Evolutionary conservation across 495 filamentous ascomycete genomes (phyloP).

Genomic region (Podospora pseudocomata): DNA sequence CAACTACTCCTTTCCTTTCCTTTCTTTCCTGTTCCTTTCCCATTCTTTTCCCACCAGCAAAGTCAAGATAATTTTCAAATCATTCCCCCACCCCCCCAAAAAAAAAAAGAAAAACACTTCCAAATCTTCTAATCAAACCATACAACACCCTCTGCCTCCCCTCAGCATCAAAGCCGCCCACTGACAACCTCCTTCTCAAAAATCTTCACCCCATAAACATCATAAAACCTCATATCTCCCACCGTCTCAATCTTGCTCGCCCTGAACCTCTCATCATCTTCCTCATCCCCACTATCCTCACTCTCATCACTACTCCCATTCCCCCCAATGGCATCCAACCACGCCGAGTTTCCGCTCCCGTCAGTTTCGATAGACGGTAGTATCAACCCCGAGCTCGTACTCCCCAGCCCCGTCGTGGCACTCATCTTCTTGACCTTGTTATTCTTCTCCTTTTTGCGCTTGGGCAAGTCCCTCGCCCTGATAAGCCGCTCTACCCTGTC

Average conservation of each 20-base stretch:
- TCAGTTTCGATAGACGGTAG: background rate
- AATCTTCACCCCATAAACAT: conserved; percentile 47
- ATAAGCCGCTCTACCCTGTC: conserved; percentile 42
- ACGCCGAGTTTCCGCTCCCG: background rate
- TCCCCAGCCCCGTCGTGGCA: background rate
- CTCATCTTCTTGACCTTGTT: background rate
- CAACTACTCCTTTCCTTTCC: too few relatives aligned
- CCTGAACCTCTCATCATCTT: conserved; percentile 24
- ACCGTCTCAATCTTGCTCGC: conserved; percentile 34
- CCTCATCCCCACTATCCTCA: conserved; percentile 15
- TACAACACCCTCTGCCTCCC: background rate
- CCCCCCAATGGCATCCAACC: background rate
- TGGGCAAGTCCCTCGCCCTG: conserved; percentile 16
- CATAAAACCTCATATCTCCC: conserved; percentile 42
- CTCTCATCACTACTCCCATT: conserved; percentile 35
- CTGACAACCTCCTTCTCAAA: conserved; percentile 48
- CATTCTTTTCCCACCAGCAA: background rate
- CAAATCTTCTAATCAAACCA: background rate
- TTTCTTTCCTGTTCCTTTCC: background rate
- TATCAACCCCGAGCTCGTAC: background rate
- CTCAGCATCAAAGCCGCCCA: conserved; percentile 33
- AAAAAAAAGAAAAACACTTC: background rate
- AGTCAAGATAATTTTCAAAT: background rate
- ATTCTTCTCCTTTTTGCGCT: conserved; percentile 26
- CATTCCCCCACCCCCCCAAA: too few relatives aligned